Evolutionary conservation across 2,329 filamentous ascomycete species (phyloP).

Genomic region (Penicillium sp.): DNA sequence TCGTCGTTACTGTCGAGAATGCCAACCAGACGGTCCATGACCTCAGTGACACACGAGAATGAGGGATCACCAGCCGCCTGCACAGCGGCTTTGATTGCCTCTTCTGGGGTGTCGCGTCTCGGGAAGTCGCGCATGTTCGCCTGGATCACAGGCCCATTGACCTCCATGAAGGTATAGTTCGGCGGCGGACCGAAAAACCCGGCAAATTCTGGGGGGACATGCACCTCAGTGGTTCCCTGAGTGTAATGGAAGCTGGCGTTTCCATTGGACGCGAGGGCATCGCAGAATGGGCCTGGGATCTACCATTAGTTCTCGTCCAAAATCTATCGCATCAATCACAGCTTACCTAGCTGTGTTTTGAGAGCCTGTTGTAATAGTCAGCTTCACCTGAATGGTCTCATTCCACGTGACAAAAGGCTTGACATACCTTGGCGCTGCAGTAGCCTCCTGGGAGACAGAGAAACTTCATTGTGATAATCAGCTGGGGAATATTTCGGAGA

Average conservation of each 20-base stretch:
- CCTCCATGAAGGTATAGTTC: slow-evolving; percentile 15
- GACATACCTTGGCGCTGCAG: slow-evolving; percentile 18
- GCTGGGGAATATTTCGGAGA: neutral
- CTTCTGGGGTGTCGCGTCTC: slow-evolving; percentile 16
- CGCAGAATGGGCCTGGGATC: slow-evolving; percentile 15
- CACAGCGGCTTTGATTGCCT: slow-evolving; percentile 12
- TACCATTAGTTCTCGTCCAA: neutral
- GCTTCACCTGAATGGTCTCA: neutral
- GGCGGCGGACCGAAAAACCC: slow-evolving; percentile 23
- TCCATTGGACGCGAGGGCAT: slow-evolving; percentile 13
- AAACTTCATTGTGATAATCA: slow-evolving; percentile 17
- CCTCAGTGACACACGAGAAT: slow-evolving; percentile 9
- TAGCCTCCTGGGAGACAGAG: slow-evolving; percentile 21
- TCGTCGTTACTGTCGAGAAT: slow-evolving; percentile 18
- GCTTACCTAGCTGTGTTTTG: slow-evolving; percentile 17
- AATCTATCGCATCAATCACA: neutral
- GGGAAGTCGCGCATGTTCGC: slow-evolving; percentile 19
- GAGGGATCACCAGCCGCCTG: slow-evolving; percentile 14
- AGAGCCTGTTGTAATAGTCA: slow-evolving; percentile 9
- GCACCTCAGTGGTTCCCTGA: slow-evolving; percentile 14
- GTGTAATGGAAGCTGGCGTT: slow-evolving; percentile 15
- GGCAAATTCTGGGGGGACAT: slow-evolving; percentile 9
- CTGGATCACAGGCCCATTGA: slow-evolving; percentile 6
- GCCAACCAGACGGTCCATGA: slow-evolving; percentile 14
- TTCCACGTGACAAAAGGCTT: neutral